Base-by-base conservation (phyloP, 306 rosid genomes). In the Medicago lupulina region DNA sequence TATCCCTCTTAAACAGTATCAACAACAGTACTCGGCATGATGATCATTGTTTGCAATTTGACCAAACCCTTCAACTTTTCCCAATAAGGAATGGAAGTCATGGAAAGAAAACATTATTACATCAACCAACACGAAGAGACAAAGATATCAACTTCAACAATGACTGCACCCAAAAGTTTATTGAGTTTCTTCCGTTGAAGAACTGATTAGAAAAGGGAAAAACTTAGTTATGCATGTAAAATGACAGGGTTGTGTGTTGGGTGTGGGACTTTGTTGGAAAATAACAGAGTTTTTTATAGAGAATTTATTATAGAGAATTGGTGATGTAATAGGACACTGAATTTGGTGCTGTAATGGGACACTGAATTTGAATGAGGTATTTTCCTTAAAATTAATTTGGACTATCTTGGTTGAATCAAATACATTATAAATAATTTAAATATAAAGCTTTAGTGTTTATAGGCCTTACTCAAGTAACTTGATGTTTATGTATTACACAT, bases 31-130 rank as follows among this genome's bases (percentile, higher is more conserved):
- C 49, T 41, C 63, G 23, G 6, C 74, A 57, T 40, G 50, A 80
- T 31, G 66, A 72, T 65, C 67, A 62, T 62, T 23, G 59, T 66
- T 84, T 83, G 70, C 85, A 89, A 18, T 89, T 92, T 58, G 36
- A 21, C 23, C 90, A 87, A 87, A 93, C 98, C 75, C 97, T 93
- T 53, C 86, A 89, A 77, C 97, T 93, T 57, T 93, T 93, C 75
- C 98, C 98, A 0, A 82, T 89, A 4, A 75, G 91, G 77, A 89
- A 90, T 14, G 84, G 66, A 17, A 23, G 17, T 50, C 16, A 78
- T 15, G 73, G 9, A 12, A 5, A 14, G n/a, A 7, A 17, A 17
- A 21, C 23, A 17, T 19, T 19, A 71, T 18, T 18, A 16, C 64
- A 80, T 53, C 49, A 38, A 81, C 76, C 62, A 57, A 57, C 84